Evolutionary conservation across 306 rosid genomes (phyloP).

Genomic region (Cucurbita ficifolia): DNA sequence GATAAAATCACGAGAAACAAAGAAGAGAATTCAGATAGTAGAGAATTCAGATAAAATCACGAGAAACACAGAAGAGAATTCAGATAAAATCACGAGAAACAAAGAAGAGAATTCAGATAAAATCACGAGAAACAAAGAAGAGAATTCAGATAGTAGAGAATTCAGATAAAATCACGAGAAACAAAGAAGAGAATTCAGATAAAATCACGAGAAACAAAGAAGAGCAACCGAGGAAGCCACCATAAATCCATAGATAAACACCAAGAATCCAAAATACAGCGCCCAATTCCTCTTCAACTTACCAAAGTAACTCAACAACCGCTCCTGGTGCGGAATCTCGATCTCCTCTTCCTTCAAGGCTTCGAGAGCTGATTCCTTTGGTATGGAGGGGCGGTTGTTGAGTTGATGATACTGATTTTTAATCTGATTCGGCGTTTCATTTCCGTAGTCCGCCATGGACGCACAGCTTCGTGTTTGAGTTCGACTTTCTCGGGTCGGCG

Average conservation of each 20-base stretch:
- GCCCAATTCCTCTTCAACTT: constrained; percentile 97
- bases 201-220: constrained; percentile 44
- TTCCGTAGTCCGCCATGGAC: neutral
- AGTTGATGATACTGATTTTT: neutral
- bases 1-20: constrained; percentile 38
- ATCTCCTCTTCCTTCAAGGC: constrained; percentile 52
- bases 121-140: constrained; percentile 49
- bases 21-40: too few relatives aligned
- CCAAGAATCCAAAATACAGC: constrained; percentile 68
- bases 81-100: constrained; percentile 38
- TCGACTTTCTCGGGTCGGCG: too few relatives aligned
- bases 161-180: too few relatives aligned
- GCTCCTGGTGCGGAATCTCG: constrained; percentile 83
- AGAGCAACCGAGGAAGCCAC: constrained; percentile 71
- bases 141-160: too few relatives aligned
- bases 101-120: too few relatives aligned
- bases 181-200: too few relatives aligned
- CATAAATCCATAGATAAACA: constrained; percentile 54
- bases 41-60: too few relatives aligned
- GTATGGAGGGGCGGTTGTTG: constrained; percentile 1
- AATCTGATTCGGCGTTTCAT: neutral
- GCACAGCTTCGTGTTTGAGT: neutral
- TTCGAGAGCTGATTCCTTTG: constrained; percentile 53
- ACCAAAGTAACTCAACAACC: constrained; percentile 59
- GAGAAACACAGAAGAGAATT: constrained; percentile 65